Percentiles rank a stretch among this genome's conserved stretches.
Conservation (phyloP, 2,329 filamentous ascomycete genomes). For the Epichloe sylvatica region DNA sequence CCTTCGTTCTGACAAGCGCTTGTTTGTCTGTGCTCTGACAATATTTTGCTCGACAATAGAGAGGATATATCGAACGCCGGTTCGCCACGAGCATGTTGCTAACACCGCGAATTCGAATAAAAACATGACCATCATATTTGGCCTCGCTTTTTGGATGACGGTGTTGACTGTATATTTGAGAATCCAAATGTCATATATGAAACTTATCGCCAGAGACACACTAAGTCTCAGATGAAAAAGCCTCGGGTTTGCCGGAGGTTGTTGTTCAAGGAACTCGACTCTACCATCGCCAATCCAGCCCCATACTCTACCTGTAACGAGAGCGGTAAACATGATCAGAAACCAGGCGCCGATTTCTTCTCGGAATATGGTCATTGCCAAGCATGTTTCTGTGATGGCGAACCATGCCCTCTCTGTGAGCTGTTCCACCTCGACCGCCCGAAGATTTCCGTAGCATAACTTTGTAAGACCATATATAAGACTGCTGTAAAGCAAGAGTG, state of each 20-base stretch:
- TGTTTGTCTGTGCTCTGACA: conserved; percentile 56
- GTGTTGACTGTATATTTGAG: conserved; percentile 69
- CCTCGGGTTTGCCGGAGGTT: conserved; percentile 75
- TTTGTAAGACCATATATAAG: conserved; percentile 80
- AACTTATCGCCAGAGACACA: conserved; percentile 62
- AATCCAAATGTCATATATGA: conserved; percentile 67
- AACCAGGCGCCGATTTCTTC: conserved; percentile 93
- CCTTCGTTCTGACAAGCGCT: conserved; percentile 53
- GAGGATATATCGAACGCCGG: conserved; percentile 62
- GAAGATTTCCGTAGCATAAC: conserved; percentile 77
- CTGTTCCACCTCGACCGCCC: conserved; percentile 90
- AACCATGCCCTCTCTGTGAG: conserved; percentile 98
- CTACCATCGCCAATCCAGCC: conserved; percentile 94
- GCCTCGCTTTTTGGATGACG: conserved; percentile 75
- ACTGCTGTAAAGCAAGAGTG: conserved; percentile 65
- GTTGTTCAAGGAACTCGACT: conserved; percentile 88
- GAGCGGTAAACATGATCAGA: conserved; percentile 84
- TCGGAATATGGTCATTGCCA: conserved; percentile 96
- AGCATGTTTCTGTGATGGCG: conserved; percentile 86
- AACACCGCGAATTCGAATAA: conserved; percentile 93
- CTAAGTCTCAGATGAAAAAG: conserved; percentile 77
- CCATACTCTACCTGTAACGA: conserved; percentile 94
- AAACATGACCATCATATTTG: conserved; percentile 99
- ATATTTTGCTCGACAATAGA: conserved; percentile 66
- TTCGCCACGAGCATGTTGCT: conserved; percentile 66